Base-by-base conservation (phyloP, 345 rosid species). In the Acer yangbiense region DNA sequence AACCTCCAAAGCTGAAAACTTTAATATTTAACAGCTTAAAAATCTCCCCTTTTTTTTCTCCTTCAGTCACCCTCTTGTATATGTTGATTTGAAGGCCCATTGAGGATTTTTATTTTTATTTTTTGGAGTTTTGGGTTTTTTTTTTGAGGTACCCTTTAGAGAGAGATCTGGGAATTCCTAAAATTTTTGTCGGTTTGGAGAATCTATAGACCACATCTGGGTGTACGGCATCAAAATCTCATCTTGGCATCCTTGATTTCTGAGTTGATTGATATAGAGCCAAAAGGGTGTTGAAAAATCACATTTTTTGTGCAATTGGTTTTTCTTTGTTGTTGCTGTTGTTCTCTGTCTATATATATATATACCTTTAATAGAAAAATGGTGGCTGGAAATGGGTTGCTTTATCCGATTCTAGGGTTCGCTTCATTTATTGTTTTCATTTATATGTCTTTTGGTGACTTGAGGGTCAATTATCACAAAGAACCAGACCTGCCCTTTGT, bases 391-490 rank as follows among this genome's bases (percentile, higher is more conserved):
- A 89, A 91, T 79, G 91, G 95, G 65, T 71, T 88, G 61, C 29
- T 87, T 63, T 80, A 80, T 79, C 97, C 99, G 67, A 87, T 94
- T 86, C 78, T 95, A 39, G 98, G 97, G 11, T 88, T 95, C 80
- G 90, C 95, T 6, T 87, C 93, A 16, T 95, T 98, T 73, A 83
- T 91, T 64, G 88, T 83, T 27, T 90, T 95, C 76, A 82, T 94
- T 68, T 92, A 90, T 78, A 76, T 95, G 88, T 92, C 94, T 1
- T 88, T 91, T 74, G 95, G 98, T 12, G 95, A 85, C 75, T 74
- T 91, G 82, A 79, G 83, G 85, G 70, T 86, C 27, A 72, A 58
- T 78, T 76, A 54, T 77, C 84, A 62, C 27, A 65, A 68, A 43
- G 85, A 84, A 54, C 69, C 79, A 2, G 81, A 85, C 74, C 60